Base-by-base conservation (phyloP, 108 stramenopile genomes). In the Cyclotella cryptica region DNA sequence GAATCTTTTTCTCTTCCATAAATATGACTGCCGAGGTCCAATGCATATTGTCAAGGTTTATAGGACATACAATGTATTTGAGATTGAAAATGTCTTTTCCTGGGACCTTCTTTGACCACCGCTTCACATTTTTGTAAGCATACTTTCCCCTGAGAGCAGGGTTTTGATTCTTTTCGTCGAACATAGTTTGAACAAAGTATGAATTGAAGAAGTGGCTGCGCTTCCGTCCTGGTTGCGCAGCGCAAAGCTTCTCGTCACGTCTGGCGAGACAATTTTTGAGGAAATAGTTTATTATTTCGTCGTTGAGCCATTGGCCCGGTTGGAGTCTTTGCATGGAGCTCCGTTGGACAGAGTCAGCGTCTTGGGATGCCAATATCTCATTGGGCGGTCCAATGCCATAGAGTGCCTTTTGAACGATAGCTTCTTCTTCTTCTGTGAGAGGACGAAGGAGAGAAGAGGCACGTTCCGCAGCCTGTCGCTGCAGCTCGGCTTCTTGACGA, bases 251-350 rank as follows among this genome's bases (percentile, higher is more conserved):
- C 58, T 91, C 88, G 61, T 98, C 96, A 1, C 96, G 87, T 22
- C 79, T 85, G 44, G 91, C 81, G 46, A 98, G 79, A 62, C 77
- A 84, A 85, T 96, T 90, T 24, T 86, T 76, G 53, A 93, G 87
- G 77, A 96, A 99, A 81, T 94, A 97, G 66, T 98, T 96, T 51
- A 99, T 97, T 11, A 98, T 92, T 87, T 99, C 98, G 74, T 99
- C 98, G 62, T 97, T 98, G 66, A 99, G 84, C 98, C 98, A 99
- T 55, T 85, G 76, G 22, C 91, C 91, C 0, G 92, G 93, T 45
- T 69, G 79, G 10, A 96, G 84, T 39, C 73, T 80, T 11, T 83
- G 86, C 77, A 96, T 87, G 43, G 88, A 90, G 29, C 53, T 35
- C 5, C 92, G 84, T 60, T 84, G 88, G 29, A 94, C 90, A 7